Percentiles rank a stretch among this genome's conserved stretches.
Conservation (phyloP, 345 rosid genomes). For the Viola odorata region DNA sequence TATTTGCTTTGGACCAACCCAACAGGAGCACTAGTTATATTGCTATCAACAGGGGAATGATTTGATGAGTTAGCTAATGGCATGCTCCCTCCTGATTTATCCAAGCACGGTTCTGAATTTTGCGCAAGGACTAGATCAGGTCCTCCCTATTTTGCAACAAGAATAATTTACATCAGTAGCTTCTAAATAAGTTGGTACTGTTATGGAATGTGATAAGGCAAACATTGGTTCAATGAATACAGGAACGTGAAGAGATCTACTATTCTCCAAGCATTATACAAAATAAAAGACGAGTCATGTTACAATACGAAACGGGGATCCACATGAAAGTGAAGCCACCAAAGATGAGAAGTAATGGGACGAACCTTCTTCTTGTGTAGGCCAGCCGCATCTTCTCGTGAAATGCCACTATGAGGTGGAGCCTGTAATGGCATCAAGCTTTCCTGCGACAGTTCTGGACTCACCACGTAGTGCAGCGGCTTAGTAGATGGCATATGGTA, state of each 20-base stretch:
- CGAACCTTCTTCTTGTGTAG: conserved; percentile 26
- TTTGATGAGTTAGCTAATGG: conserved; percentile 27
- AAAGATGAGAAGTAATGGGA: neutral
- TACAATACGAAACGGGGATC: neutral
- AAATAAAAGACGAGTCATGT: neutral
- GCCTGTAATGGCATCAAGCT: conserved; percentile 13
- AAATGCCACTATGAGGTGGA: conserved; percentile 19
- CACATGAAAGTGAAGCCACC: neutral
- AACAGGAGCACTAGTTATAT: conserved; percentile 20
- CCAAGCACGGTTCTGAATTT: conserved; percentile 26
- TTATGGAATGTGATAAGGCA: neutral
- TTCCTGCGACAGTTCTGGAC: conserved; percentile 22
- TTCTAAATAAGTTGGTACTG: conserved; percentile 1
- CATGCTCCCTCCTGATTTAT: conserved; percentile 21
- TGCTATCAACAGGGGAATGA: conserved; percentile 28
- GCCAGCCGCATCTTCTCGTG: conserved; percentile 19
- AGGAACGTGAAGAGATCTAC: neutral
- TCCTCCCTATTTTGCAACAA: conserved; percentile 20
- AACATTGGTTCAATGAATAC: neutral
- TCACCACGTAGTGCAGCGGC: conserved; percentile 9
- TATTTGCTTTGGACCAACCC: conserved; percentile 34
- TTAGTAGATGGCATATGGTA: conserved; percentile 22
- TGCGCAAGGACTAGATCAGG: conserved; percentile 30
- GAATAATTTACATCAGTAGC: conserved; percentile 1
- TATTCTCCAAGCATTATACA: neutral